Evolutionary conservation across 306 rosid genomes (phyloP).

Genomic region (Coriaria nepalensis): DNA sequence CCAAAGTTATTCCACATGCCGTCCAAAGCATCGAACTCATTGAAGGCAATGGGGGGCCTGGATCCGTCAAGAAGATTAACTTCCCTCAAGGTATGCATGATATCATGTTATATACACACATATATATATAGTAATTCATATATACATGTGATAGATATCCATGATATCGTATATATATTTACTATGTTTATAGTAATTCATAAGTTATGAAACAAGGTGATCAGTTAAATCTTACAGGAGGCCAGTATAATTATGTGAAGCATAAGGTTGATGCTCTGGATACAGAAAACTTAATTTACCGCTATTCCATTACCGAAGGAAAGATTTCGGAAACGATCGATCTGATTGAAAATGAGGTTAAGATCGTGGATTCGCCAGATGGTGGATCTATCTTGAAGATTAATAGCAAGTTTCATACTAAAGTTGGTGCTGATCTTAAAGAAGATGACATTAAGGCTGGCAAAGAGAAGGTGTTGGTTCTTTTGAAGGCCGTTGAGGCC

Average conservation of each 20-base stretch:
- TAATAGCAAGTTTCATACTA: constrained; percentile 23
- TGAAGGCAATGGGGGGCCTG: constrained; percentile 59
- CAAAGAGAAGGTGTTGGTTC: constrained; percentile 22
- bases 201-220: not conserved
- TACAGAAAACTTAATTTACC: constrained; percentile 36
- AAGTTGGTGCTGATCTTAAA: constrained; percentile 15
- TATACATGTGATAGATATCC: no score
- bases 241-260: constrained; percentile 41
- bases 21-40: constrained; percentile 27
- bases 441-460: constrained; percentile 25
- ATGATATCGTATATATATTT: no score
- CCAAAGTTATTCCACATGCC: constrained; percentile 44
- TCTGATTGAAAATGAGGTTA: constrained; percentile 22
- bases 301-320: constrained; percentile 64
- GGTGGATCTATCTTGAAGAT: constrained; percentile 29
- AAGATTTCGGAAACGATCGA: constrained; percentile 24
- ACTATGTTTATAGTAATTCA: no score
- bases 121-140: no score
- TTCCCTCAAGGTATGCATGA: constrained; percentile 28
- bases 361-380: constrained; percentile 12
- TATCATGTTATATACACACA: not conserved
- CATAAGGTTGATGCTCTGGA: constrained; percentile 51
- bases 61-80: constrained; percentile 48
- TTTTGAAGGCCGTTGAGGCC: constrained; percentile 33
- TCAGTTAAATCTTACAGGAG: constrained; percentile 23